A percentile compares a stretch with the other conserved stretches of the same genome.
Evolutionary conservation across 176 grass and related monocot genomes (phyloP).

Genomic region (Carex cristatella): DNA sequence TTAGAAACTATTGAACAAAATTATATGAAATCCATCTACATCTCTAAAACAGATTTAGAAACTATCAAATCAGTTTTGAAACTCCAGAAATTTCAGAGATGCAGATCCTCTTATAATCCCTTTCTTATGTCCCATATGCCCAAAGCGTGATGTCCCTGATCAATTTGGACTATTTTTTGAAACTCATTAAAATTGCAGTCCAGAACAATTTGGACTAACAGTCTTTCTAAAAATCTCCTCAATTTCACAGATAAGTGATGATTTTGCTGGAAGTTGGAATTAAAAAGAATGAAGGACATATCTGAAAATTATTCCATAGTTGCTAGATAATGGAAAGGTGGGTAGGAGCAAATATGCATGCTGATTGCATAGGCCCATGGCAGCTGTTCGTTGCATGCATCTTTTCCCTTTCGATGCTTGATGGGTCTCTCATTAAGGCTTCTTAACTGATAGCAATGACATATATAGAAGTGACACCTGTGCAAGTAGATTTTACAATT

Average conservation of each 20-base stretch:
- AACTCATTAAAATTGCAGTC: neutral
- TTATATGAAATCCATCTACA: too few species aligned
- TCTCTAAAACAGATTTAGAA: too few species aligned
- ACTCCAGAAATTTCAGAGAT: too few species aligned
- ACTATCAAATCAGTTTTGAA: too few species aligned
- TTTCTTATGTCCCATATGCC: too few species aligned
- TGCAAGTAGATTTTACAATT: neutral
- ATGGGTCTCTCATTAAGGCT: conserved; percentile 3
- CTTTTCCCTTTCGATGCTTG: conserved; percentile 3
- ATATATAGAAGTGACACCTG: conserved; percentile 27
- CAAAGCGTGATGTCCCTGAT: too few species aligned
- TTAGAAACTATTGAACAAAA: too few species aligned
- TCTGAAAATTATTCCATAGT: neutral
- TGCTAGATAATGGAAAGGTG: neutral
- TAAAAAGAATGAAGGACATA: neutral
- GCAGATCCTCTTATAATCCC: too few species aligned
- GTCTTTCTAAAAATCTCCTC: neutral
- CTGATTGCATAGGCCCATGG: conserved; percentile 30
- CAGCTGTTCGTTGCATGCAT: conserved; percentile 24
- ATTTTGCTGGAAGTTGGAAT: neutral
- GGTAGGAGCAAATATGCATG: conserved; percentile 4
- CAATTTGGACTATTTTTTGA: too few species aligned
- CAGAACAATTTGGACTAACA: neutral
- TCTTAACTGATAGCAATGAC: conserved; percentile 14
- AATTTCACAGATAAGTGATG: neutral